Evolutionary conservation across 176 grass and related monocot genomes (phyloP).

Genomic region (Eremochloa ophiuroides): DNA sequence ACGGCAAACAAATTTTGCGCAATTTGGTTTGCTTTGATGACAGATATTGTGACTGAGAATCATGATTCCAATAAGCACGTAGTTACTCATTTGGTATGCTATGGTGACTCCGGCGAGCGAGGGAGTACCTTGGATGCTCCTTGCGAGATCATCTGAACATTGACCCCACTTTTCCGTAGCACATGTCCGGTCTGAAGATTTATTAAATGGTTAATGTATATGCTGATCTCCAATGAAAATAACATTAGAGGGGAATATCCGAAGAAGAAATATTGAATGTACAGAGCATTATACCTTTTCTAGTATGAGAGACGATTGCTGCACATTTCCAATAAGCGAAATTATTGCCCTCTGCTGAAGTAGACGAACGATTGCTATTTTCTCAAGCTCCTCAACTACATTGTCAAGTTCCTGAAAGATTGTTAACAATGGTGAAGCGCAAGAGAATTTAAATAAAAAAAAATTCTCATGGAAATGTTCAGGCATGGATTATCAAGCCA

Average conservation of each 20-base stretch:
- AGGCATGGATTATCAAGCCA: background rate
- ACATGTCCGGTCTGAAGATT: conserved; percentile 71
- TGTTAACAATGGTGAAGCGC: background rate
- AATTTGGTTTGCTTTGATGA: background rate
- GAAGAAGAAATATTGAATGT: background rate
- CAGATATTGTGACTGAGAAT: background rate
- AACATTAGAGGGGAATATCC: background rate
- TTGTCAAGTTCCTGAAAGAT: conserved; percentile 75
- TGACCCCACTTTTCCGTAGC: conserved; percentile 69
- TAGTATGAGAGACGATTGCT: conserved; percentile 64
- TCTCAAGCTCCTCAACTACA: conserved; percentile 88
- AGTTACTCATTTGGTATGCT: background rate
- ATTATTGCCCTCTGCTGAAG: conserved; percentile 92
- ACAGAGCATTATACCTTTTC: conserved; percentile 50
- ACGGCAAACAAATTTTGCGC: background rate
- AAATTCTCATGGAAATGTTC: background rate
- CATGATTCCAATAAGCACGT: background rate
- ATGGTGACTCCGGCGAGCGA: background rate
- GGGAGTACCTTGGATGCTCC: conserved; percentile 83
- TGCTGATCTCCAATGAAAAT: background rate
- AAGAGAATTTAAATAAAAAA: background rate
- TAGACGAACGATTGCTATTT: conserved; percentile 84
- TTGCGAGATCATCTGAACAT: conserved; percentile 97
- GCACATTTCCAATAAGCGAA: conserved; percentile 82
- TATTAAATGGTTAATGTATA: background rate